Evolutionary conservation across 129 eudicot species (phyloP), one percentile per base, ranked within the genome.

Genomic region (Helianthus tuberosus): DNA sequence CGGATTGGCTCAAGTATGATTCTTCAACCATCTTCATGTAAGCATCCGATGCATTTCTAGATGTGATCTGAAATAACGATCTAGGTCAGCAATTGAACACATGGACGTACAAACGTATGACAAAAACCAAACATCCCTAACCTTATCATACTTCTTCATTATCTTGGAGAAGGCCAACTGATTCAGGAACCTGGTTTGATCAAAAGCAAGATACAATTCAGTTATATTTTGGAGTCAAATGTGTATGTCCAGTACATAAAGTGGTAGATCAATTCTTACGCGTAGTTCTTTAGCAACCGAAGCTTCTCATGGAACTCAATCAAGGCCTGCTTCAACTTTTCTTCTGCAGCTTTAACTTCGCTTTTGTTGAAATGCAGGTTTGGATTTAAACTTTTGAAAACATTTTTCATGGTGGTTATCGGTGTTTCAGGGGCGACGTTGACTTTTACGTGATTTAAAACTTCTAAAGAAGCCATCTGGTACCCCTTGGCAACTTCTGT

Each of bases 141-240:
- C 86, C 93, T 88, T 85, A 67, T 88, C 93, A 47, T 88, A 85
- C 68, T 88, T 88, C 76, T 88, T 83, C 89, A 88, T 77, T 75
- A 88, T 85, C 77, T 85, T 85, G 20, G 89, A 85, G 43, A 84
- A 82, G 0, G 89, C 89, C 84, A 80, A 47, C 51, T 75, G 79
- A 53, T 88, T 88, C 76, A 88, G 73, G 43, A 88, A 88, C 17
- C 93, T 88, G 86, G 61, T 69, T 57, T 72, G 74, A 14, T 8
- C 35, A 58, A 49, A 36, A 69, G 11, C 64, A 77, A 46, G 10
- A 77, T 13, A 59, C 54, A 77, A 39, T 38, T 77, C 44, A 68
- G 61, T 76, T 46, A 16, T 46, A 12, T 48, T 27, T n/a, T 16
- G 5, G 3, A 5, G 46, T 4, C 1, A 5, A 58, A 59, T 25